Evolutionary conservation across 2,329 filamentous ascomycete genomes (phyloP).

Genomic region (Colletotrichum endophyticum): DNA sequence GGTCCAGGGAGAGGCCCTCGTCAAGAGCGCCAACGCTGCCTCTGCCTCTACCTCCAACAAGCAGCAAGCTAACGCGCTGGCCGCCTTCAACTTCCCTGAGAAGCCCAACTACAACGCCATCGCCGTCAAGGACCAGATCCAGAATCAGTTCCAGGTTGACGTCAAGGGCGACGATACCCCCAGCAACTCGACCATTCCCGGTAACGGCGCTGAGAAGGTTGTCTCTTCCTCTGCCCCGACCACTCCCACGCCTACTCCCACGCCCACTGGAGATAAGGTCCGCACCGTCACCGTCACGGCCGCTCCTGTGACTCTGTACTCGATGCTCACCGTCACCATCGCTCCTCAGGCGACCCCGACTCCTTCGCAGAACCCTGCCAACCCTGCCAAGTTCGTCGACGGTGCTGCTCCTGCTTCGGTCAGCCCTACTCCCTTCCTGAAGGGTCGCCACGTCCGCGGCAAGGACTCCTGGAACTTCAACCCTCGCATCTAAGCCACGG

Average conservation of each 20-base stretch:
- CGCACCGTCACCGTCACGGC: constrained; percentile 21
- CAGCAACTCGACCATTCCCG: background rate
- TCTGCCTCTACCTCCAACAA: constrained; percentile 23
- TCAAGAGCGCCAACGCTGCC: background rate
- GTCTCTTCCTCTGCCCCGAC: constrained; percentile 21
- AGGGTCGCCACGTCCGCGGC: constrained; percentile 13
- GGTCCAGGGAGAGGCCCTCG: constrained; percentile 17
- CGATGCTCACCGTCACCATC: constrained; percentile 43
- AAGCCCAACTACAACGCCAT: constrained; percentile 46
- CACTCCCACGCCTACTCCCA: constrained; percentile 16
- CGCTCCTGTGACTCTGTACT: constrained; percentile 18
- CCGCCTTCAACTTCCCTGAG: constrained; percentile 32
- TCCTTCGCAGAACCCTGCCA: constrained; percentile 41
- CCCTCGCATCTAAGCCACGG: background rate
- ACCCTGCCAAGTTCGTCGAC: constrained; percentile 43
- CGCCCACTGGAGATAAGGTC: background rate
- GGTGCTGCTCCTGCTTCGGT: constrained; percentile 15
- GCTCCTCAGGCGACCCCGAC: constrained; percentile 35
- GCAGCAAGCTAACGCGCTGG: background rate
- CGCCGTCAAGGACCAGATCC: constrained; percentile 51
- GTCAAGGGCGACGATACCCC: constrained; percentile 30
- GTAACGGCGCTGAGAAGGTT: constrained; percentile 24
- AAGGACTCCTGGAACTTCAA: constrained; percentile 19
- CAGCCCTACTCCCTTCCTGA: constrained; percentile 15
- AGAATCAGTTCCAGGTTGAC: constrained; percentile 48